These are phyloP conservation scores for Elsinoe perseae DNA, from an alignment of 2,329 filamentous ascomycete species.

Conservation along the genomic window DNA sequence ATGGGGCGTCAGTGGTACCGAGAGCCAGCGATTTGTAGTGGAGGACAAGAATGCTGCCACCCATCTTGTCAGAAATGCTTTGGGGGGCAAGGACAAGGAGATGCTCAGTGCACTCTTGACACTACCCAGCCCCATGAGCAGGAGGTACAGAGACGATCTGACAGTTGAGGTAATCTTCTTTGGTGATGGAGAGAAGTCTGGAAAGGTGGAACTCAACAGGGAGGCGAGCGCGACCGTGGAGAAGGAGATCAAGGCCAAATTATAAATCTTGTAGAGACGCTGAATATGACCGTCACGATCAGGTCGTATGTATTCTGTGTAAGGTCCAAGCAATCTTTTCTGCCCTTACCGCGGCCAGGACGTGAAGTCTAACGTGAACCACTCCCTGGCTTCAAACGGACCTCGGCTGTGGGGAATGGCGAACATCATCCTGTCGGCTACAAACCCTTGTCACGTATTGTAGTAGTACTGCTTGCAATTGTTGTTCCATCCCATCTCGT, in stretches of 20 bases:
- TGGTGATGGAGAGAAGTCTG: constrained; percentile 64
- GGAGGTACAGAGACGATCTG: constrained; percentile 87
- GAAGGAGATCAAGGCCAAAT: constrained; percentile 21
- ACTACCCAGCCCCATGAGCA: constrained; percentile 80
- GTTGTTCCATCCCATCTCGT: too few relatives aligned
- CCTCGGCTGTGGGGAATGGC: not conserved
- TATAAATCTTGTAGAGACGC: constrained; percentile 17
- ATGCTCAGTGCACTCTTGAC: constrained; percentile 90
- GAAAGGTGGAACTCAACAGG: constrained; percentile 72
- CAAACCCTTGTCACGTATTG: too few relatives aligned
- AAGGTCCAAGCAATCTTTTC: not conserved
- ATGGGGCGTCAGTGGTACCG: constrained; percentile 71
- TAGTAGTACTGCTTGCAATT: too few relatives aligned
- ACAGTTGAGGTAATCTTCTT: constrained; percentile 99
- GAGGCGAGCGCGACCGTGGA: constrained; percentile 63
- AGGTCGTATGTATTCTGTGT: not conserved
- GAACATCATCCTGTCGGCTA: not conserved
- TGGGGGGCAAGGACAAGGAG: constrained; percentile 87
- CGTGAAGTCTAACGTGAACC: not conserved
- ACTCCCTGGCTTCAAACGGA: not conserved
- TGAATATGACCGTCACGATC: constrained; percentile 2
- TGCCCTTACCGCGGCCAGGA: not conserved
- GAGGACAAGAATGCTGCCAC: constrained; percentile 95
- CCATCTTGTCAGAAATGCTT: constrained; percentile 87
- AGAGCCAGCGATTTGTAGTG: constrained; percentile 78